Evolutionary conservation across 495 filamentous ascomycete genomes (phyloP), one percentile per base, ranked within the genome.

Genomic region (Podospora comata): DNA sequence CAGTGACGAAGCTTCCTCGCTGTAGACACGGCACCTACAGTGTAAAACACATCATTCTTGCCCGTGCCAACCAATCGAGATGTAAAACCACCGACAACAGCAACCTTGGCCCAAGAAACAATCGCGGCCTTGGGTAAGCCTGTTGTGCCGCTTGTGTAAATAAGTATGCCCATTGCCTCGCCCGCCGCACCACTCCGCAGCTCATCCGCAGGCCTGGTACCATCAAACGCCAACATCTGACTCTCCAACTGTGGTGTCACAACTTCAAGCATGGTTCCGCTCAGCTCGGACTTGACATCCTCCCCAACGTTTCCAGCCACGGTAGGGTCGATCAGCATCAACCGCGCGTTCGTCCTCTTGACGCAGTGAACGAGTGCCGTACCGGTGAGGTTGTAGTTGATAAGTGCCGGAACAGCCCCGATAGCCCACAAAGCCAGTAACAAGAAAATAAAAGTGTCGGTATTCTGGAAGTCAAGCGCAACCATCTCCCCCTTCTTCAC

Each of bases 381-480:
- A 15, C 89, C 90, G 2, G 84, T 82, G 58, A 98, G 77, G 72
- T 97, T 98, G 78, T 95, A 96, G 76, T 99, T 99, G 80, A 99
- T 91, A 68, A 96, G 91, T 0, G 94, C 95, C n/a, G 94, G 93
- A 28, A 85, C 86, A 0, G 92, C 94, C 0, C 95, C 95, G 55
- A 98, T 87, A 19, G 89, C 88, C 94, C 94, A 97, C 34, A 97
- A 78, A 0, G 90, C 95, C 26, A 96, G 82, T 81, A 88, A 86
- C n/a, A 97, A 67, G 80, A 96, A 96, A 13, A 97, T 71, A 73
- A 94, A 95, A 5, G 86, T 85, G 16, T 92, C 89, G 27, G 87
- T 91, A 73, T 99, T 99, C 80, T 90, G 91, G 70, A 94, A 91
- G 77, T 97, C 88, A 73, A 99, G 83, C 0, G 94, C 94, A 3